phyloP scores from a whole-genome alignment of 192 early-diverging fungal species.

The Allomyces javanicus region DNA sequence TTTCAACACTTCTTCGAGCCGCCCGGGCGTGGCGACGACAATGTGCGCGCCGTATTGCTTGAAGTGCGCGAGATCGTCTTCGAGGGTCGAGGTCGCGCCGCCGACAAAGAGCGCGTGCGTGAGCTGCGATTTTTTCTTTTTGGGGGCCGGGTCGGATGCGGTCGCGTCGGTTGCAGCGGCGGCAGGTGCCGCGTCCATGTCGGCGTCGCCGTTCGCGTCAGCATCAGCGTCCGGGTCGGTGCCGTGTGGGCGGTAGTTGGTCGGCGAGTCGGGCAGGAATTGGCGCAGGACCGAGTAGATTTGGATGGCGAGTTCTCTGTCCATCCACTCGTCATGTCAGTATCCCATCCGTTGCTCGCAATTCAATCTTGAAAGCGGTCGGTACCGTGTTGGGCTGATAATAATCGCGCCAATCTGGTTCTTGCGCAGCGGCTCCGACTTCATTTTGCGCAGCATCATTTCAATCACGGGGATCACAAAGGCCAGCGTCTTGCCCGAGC shows the following conservation, averaged over 20 bases:
- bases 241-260: conserved; percentile 3
- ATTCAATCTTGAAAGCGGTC: background rate
- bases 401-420: conserved; percentile 71
- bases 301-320: conserved; percentile 70
- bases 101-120: conserved; percentile 49
- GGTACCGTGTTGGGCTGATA: conserved; percentile 60
- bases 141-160: background rate
- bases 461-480: conserved; percentile 85
- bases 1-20: conserved; percentile 58
- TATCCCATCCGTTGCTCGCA: background rate
- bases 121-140: conserved; percentile 13
- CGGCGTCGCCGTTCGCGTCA: too few relatives aligned
- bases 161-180: too few relatives aligned
- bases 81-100: conserved; percentile 28
- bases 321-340: background rate
- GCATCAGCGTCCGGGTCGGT: conserved; percentile 8
- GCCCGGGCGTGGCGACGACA: conserved; percentile 75
- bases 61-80: conserved; percentile 42
- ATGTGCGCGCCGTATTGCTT: conserved; percentile 51
- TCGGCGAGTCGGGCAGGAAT: conserved; percentile 19
- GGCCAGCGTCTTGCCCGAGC: conserved; percentile 86
- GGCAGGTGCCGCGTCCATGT: too few relatives aligned
- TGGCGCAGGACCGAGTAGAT: conserved; percentile 50
- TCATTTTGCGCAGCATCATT: conserved; percentile 45
- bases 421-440: conserved; percentile 26